phyloP scores from a whole-genome alignment of 1,284 basidiomycete genomes.

The Pseudomicrostroma phylloplanum region DNA sequence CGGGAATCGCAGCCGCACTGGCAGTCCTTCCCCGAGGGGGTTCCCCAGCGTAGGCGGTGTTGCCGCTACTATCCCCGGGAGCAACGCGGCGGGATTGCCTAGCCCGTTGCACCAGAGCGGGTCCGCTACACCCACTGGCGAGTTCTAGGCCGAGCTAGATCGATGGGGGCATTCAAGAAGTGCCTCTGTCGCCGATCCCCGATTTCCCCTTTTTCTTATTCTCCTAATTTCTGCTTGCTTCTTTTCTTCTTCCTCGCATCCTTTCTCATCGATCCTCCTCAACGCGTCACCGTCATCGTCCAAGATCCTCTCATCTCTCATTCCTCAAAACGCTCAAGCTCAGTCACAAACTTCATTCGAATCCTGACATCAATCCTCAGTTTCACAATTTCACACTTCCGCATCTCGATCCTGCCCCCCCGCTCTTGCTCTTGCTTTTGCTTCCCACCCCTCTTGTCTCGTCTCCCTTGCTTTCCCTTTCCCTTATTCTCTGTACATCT shows the following conservation, averaged over 20 bases:
- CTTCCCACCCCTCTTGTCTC: too few relatives aligned
- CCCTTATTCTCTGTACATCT: neutral
- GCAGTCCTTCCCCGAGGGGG: neutral
- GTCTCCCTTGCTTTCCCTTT: too few relatives aligned
- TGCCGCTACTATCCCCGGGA: neutral
- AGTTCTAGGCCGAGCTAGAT: neutral
- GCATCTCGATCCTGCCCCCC: too few relatives aligned
- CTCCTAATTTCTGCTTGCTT: neutral
- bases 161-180: neutral
- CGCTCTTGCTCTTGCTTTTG: too few relatives aligned
- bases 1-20: neutral
- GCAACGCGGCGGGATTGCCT: neutral
- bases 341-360: neutral
- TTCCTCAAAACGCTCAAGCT: neutral
- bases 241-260: too few relatives aligned
- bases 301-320: neutral
- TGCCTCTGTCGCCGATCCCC: neutral
- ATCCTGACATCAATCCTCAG: too few relatives aligned
- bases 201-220: neutral
- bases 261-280: too few relatives aligned
- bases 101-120: neutral
- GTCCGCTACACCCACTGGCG: neutral
- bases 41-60: neutral
- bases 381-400: too few relatives aligned
- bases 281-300: too few relatives aligned